Evolutionary conservation across 169 alveolate genomes (phyloP), one percentile per base, ranked within the genome.

Genomic region (Plasmodium gonderi): DNA sequence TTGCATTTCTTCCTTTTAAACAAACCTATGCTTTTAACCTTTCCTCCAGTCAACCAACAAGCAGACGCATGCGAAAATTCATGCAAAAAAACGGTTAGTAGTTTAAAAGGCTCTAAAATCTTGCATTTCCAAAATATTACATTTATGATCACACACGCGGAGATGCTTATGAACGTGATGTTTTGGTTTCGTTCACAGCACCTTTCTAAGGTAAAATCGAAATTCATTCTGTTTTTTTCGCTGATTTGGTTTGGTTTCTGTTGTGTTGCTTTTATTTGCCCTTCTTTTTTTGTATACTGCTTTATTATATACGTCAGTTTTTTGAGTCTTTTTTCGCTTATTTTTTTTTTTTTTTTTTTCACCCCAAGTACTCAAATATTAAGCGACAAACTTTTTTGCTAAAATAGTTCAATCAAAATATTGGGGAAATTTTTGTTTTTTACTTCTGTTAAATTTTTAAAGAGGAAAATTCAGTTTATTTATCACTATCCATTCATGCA

Each of bases 31-130:
- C 94, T 94, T 44, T 92, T 91, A 5, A 95, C 97, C 9, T 74
- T 82, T n/a, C 97, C 97, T 38, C 97, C 94, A n/a, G 97, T 92
- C 17, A 92, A 36, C 97, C 97, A 95, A 40, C 95, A 79, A 38
- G 97, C 97, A n/a, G 96, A 92, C 29, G 97, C 97, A 67, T 95
- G 97, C 17, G 95, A 92, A 81, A 95, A 95, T 64, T 95, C 97
- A 76, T 95, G 97, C 60, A 95, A 90, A 91, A 95, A 95, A 79
- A 94, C 94, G n/a, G 97, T 92, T 40, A 95, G 80, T 75, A 95
- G 40, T 83, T 95, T 95, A 49, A 95, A 81, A 69, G 95, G 97
- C 44, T 93, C 95, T 69, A 95, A 65, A 64, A 95, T 74, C 77
- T 91, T 87, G 44, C 90, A 80, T 90, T 29, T 77, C 94, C 94